Evolutionary conservation across 352 stramenopile genomes (phyloP), one percentile per base, ranked within the genome.

Genomic region (Pythium sp.): DNA sequence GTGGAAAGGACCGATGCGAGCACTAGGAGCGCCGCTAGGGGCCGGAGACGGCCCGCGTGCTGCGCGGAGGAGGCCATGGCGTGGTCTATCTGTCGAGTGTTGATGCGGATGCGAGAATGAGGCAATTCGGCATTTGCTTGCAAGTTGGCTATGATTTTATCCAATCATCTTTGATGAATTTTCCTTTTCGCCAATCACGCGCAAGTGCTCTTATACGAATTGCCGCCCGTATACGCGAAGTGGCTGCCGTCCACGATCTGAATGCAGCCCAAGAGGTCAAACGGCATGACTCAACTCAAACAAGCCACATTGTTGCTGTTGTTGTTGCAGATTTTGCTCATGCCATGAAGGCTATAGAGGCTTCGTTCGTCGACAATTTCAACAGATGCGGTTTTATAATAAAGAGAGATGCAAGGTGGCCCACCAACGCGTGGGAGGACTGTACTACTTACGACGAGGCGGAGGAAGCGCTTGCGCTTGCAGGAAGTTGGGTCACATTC

Each of bases 331-430:
- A 26, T 26, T 41, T 1, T 41, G 34, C 34, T 41, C 34, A 41
- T 41, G 34, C 8, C 7, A 41, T 32, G 30, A 32, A 32, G 30
- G 30, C 30, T 32, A 32, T 32, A 32, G 30, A 32, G 30, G 30
- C 30, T 32, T 4, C 30, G 30, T 32, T 32, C 5, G 30, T 51
- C 20, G 32, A 61, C 56, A 28, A 49, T 49, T 30, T 49, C n/a
- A 32, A 49, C 56, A 62, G 30, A 32, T 32, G 56, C n/a, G 56
- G 5, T 62, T 46, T 62, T 62, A 62, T 62, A 62, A 62, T 62
- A 62, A 62, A 62, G 56, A 62, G 56, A 62, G 11, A 62, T 62
- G 56, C 56, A 62, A 62, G 32, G 56, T 49, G 14, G 20, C 26
- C 32, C n/a, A 49, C 32, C 30, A 24, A 24, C 49, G 32, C n/a